Evolutionary conservation across 805 yeast species (phyloP).

Genomic region (Metschnikowia corniflorae): DNA sequence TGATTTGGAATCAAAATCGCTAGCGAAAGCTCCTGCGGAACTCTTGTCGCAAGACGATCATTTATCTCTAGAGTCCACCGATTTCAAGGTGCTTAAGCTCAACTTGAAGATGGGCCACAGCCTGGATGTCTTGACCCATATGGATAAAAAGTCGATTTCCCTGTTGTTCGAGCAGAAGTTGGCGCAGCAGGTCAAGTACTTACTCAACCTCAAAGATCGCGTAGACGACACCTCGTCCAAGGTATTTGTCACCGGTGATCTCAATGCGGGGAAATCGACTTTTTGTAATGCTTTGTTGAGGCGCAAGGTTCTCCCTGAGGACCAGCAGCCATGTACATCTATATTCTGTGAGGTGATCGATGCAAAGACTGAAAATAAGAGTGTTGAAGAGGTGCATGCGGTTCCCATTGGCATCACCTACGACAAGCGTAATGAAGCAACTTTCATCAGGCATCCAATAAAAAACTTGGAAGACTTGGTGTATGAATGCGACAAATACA

Average conservation of each 20-base stretch:
- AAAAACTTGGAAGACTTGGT: conserved; percentile 66
- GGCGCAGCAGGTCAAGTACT: conserved; percentile 59
- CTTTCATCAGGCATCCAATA: conserved; percentile 57
- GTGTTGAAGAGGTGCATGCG: conserved; percentile 91
- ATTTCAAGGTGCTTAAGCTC: conserved; percentile 58
- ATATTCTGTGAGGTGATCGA: conserved; percentile 95
- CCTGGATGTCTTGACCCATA: conserved; percentile 44
- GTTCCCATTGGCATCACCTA: conserved; percentile 57
- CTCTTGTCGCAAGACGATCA: conserved; percentile 4
- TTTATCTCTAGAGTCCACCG: conserved; percentile 25
- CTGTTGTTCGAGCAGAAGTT: conserved; percentile 68
- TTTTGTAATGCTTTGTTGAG: conserved; percentile 88
- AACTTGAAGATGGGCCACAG: conserved; percentile 54
- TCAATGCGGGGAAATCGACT: conserved; percentile 94
- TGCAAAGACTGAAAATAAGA: conserved; percentile 62
- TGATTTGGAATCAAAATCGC: conserved; percentile 14
- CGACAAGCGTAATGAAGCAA: conserved; percentile 53
- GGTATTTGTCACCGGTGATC: conserved; percentile 94
- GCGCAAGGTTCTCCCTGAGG: conserved; percentile 81
- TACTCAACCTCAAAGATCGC: conserved; percentile 69
- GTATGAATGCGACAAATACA: conserved; percentile 64
- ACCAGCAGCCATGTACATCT: conserved; percentile 96
- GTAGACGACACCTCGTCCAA: conserved; percentile 90
- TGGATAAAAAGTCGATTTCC: conserved; percentile 69
- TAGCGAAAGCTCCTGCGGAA: conserved; percentile 20